Conservation (phyloP, 805 yeast genomes). For the Pichia kluyveri region DNA sequence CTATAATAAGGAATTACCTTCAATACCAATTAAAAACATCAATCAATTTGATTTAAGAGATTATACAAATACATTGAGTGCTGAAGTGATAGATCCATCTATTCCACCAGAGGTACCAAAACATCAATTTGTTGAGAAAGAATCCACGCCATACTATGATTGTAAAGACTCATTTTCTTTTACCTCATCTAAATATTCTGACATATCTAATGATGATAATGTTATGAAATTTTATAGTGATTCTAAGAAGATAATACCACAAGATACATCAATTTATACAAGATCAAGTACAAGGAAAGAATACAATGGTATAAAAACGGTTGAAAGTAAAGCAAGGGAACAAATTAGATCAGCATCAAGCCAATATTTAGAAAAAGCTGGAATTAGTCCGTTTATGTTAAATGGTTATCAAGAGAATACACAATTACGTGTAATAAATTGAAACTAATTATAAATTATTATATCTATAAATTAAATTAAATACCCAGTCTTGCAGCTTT, state of each 20-base stretch:
- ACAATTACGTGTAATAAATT: constrained; percentile 9
- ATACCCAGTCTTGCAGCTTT: constrained; percentile 41
- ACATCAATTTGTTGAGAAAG: not conserved
- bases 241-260: constrained; percentile 8
- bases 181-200: not conserved
- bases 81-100: constrained; percentile 3
- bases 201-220: not conserved
- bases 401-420: constrained; percentile 20
- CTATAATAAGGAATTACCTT: constrained; percentile 10
- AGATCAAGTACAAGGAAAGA: constrained; percentile 3
- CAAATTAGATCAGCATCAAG: constrained; percentile 13
- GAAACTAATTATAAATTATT: not conserved
- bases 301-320: not conserved
- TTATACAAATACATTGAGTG: constrained; percentile 8
- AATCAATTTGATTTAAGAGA: constrained; percentile 17
- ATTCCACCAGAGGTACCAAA: constrained; percentile 5
- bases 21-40: constrained; percentile 17
- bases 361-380: constrained; percentile 16
- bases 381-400: constrained; percentile 23
- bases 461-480: not conserved
- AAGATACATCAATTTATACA: constrained; percentile 20
- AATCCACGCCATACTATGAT: constrained; percentile 1
- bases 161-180: constrained; percentile 2
- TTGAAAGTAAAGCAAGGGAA: constrained; percentile 2
- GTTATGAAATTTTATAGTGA: not conserved